A percentile compares a stretch with the other conserved stretches of the same genome.
These are phyloP conservation scores for Vairimorpha necatrix DNA, from an alignment of 371 early-diverging fungal species.

Conservation along the genomic window DNA sequence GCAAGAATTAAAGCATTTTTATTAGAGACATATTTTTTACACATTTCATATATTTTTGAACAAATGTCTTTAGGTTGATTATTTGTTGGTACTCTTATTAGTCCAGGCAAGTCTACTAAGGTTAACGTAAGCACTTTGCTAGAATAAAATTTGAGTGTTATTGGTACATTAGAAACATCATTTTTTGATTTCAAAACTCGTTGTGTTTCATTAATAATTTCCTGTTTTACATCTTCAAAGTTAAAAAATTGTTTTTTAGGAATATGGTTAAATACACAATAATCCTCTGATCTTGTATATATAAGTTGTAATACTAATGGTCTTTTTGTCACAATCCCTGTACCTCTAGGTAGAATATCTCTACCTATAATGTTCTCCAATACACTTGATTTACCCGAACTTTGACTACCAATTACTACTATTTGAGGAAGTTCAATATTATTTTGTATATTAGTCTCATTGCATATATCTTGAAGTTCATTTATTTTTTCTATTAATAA, in stretches of 20 bases:
- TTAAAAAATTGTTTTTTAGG: conserved; percentile 70
- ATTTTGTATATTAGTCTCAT: conserved; percentile 70
- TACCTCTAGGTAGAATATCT: conserved; percentile 81
- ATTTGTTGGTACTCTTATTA: conserved; percentile 69
- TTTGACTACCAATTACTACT: conserved; percentile 71
- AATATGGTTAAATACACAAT: conserved; percentile 42
- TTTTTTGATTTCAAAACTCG: conserved; percentile 77
- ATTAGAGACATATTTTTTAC: conserved; percentile 82
- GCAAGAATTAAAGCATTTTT: conserved; percentile 83
- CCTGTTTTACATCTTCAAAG: conserved; percentile 74
- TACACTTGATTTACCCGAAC: conserved; percentile 81
- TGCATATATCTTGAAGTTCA: conserved; percentile 89
- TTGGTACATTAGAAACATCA: conserved; percentile 68
- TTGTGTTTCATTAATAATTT: conserved; percentile 79
- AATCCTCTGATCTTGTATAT: conserved; percentile 28
- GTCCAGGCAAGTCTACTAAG: conserved; percentile 82
- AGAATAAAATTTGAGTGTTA: conserved; percentile 77
- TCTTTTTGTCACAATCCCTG: conserved; percentile 82
- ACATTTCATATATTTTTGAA: conserved; percentile 89
- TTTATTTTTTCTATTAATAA: conserved; percentile 65
- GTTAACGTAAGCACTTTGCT: conserved; percentile 79
- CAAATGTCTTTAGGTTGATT: conserved; percentile 82
- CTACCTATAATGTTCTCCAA: conserved; percentile 79
- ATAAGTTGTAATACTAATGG: conserved; percentile 81
- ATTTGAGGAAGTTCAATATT: conserved; percentile 85